Evolutionary conservation across 352 stramenopile species (phyloP).

Genomic region (Phytophthora fragariae): DNA sequence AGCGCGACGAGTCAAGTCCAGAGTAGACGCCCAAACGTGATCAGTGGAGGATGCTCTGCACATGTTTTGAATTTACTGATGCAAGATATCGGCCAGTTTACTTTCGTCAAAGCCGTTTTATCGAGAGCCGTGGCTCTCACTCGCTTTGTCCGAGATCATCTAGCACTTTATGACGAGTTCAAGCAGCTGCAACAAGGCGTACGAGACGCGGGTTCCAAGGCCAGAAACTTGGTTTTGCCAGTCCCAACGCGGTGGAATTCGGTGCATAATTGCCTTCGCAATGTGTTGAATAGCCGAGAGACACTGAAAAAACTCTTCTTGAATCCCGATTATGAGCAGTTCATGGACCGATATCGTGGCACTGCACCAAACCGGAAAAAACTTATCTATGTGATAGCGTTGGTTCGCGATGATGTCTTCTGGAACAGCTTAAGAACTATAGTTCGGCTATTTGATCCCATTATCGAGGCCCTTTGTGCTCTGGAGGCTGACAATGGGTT

Average conservation of each 20-base stretch:
- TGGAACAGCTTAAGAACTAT: constrained; percentile 15
- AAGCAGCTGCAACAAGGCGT: neutral
- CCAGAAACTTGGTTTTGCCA: neutral
- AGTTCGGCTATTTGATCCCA: constrained; percentile 13
- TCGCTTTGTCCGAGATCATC: no score
- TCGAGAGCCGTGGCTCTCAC: no score
- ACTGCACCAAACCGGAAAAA: constrained; percentile 5
- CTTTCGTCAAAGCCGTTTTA: no score
- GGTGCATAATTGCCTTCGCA: neutral
- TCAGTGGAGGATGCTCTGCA: no score
- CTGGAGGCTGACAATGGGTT: constrained; percentile 13
- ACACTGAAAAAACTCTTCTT: no score
- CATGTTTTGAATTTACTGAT: no score
- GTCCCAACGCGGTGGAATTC: neutral
- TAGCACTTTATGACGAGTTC: no score
- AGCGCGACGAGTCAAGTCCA: no score
- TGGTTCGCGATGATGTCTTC: constrained; percentile 13
- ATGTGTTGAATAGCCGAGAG: no score
- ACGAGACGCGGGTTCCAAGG: neutral
- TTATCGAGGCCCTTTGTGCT: neutral
- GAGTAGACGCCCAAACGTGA: no score
- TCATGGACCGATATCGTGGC: constrained; percentile 12
- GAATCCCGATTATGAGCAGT: neutral
- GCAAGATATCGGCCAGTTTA: no score
- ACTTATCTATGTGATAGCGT: neutral